Evolutionary conservation across 805 yeast genomes (phyloP), one percentile per base, ranked within the genome.

Genomic region (Candida suzukii): DNA sequence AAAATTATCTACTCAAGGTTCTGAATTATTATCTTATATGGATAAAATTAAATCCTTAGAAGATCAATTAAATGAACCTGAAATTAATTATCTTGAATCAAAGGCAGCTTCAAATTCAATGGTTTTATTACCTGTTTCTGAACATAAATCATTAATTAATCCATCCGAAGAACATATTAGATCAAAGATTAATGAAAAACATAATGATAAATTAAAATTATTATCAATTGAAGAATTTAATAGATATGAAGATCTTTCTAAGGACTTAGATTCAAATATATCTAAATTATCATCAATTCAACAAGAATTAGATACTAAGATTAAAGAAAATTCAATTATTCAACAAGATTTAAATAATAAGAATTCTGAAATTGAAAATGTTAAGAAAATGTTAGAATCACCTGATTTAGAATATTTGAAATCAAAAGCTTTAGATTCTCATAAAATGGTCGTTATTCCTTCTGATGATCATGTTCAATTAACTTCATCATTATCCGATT

Each of bases 181-280:
- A 24, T 40, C 47, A 28, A 43, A 35, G 35, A 11, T 29, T 8
- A 4, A 6, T 4, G n/a, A n/a, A 4, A 67, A 69, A 0, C 38
- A 43, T 16, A 61, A 53, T 14, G 43, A 54, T 34, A 69, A 63
- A 2, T 51, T 64, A 29, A 53, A 57, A 13, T 52, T 67, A 20
- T 50, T 71, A 7, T 51, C 32, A 14, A 17, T 29, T 29, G 32
- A 29, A 7, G 20, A 29, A 11, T 29, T 14, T 16, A 10, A 29
- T 14, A 26, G 13, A 26, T 26, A 46, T n/a, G 37, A 35, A 19
- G 36, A 38, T 21, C 44, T 38, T 16, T 52, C 54, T 12, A 20
- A n/a, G 11, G 32, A 14, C 11, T 42, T 29, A 14, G 47, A 43
- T 8, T 4, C 11, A n/a, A 29, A 11, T 12, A 29, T 7, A n/a